A percentile compares a stretch with the other conserved stretches of the same genome.
These are phyloP conservation scores for Chenopodium quinoa DNA, from an alignment of 148 eudicot species.

Conservation along the genomic window DNA sequence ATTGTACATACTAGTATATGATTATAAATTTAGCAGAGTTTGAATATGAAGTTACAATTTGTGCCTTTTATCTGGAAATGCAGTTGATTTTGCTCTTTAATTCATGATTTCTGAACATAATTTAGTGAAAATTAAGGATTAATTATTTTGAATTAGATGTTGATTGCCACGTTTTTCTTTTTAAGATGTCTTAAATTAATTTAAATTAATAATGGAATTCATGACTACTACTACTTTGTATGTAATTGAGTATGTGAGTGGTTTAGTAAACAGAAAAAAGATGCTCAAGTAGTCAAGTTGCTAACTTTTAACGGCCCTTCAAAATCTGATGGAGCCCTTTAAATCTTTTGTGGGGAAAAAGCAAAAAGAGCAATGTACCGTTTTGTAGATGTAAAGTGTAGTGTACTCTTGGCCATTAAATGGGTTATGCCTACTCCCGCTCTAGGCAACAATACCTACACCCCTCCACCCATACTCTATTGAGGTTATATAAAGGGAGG, in stretches of 20 bases:
- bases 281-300: conserved; percentile 2
- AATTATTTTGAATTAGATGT: too few relatives aligned
- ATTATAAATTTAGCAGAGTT: neutral
- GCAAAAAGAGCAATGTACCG: neutral
- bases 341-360: neutral
- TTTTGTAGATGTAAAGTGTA: too few relatives aligned
- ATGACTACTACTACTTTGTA: too few relatives aligned
- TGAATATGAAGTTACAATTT: neutral
- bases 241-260: neutral
- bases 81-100: neutral
- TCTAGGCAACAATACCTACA: too few relatives aligned
- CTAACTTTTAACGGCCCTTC: neutral
- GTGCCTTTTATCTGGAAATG: neutral
- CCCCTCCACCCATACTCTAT: too few relatives aligned
- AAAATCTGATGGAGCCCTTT: neutral
- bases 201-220: too few relatives aligned
- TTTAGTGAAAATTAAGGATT: neutral
- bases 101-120: neutral
- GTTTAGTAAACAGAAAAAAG: too few relatives aligned
- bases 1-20: neutral
- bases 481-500: too few relatives aligned
- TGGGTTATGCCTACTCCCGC: too few relatives aligned
- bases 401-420: too few relatives aligned
- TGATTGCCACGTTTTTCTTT: neutral
- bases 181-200: too few relatives aligned